These are phyloP conservation scores for Paracoccidioides brasiliensis DNA, from an alignment of 2,329 filamentous ascomycete species.

Conservation along the genomic window DNA sequence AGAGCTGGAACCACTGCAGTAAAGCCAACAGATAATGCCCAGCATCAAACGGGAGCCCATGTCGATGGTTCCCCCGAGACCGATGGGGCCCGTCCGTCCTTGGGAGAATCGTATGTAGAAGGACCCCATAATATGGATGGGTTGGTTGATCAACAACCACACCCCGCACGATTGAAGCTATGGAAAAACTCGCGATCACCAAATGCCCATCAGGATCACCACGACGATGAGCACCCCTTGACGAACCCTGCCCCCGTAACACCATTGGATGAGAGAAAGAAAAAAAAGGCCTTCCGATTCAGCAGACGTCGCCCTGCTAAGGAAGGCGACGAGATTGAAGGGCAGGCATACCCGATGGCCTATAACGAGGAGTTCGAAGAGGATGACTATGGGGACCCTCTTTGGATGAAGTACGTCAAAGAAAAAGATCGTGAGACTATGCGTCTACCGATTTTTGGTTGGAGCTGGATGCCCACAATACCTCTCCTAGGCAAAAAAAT, in stretches of 20 bases:
- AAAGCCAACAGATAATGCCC: background rate
- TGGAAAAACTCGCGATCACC: background rate
- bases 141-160: constrained; percentile 17
- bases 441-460: constrained; percentile 51
- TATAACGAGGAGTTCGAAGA: constrained; percentile 51
- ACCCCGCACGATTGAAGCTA: constrained; percentile 18
- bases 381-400: constrained; percentile 49
- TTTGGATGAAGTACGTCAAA: constrained; percentile 74
- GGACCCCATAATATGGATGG: constrained; percentile 1
- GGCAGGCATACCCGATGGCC: constrained; percentile 46
- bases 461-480: constrained; percentile 62
- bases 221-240: constrained; percentile 24
- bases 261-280: background rate
- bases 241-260: constrained; percentile 19
- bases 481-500: constrained; percentile 78
- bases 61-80: background rate
- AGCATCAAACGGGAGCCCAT: background rate
- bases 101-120: background rate
- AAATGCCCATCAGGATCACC: constrained; percentile 14
- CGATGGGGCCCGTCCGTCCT: background rate
- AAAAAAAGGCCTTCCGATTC: constrained; percentile 1
- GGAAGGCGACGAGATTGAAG: constrained; percentile 17
- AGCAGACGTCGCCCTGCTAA: constrained; percentile 5
- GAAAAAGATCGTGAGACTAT: constrained; percentile 76
- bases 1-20: background rate